phyloP scores from a whole-genome alignment of 1,284 basidiomycete genomes.

The Boletus sp. region DNA sequence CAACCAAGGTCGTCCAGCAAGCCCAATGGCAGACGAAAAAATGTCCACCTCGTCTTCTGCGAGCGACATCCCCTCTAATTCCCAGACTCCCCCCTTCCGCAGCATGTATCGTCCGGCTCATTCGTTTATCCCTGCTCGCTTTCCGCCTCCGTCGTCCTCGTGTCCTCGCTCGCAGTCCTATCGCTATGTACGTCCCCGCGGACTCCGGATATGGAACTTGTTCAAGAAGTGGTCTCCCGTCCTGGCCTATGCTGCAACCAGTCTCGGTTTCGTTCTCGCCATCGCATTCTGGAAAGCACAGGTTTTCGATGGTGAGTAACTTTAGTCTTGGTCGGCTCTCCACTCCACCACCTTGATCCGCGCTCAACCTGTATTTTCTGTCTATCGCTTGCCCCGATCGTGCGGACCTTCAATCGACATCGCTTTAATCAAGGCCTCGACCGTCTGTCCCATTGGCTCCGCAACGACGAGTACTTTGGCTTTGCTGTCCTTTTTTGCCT shows the following conservation, averaged over 20 bases:
- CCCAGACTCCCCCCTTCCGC: constrained; percentile 14
- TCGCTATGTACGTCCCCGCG: constrained; percentile 46
- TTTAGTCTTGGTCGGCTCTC: constrained; percentile 1
- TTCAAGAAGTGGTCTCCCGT: constrained; percentile 71
- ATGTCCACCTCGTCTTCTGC: neutral
- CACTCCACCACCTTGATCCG: neutral
- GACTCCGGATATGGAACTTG: constrained; percentile 51
- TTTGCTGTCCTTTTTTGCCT: constrained; percentile 70
- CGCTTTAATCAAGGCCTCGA: constrained; percentile 53
- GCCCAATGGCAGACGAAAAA: constrained; percentile 23
- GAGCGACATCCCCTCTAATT: constrained; percentile 17
- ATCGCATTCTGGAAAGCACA: constrained; percentile 71
- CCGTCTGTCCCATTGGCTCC: constrained; percentile 67
- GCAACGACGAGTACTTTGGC: constrained; percentile 61
- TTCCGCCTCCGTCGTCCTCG: constrained; percentile 19
- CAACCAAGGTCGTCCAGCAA: neutral
- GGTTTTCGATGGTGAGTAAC: constrained; percentile 61
- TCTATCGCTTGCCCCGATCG: neutral
- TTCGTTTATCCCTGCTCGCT: constrained; percentile 19
- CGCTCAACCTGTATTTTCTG: constrained; percentile 7
- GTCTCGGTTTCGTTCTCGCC: constrained; percentile 62
- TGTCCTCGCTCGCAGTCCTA: constrained; percentile 30
- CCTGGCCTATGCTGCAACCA: constrained; percentile 64
- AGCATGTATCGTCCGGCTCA: constrained; percentile 17
- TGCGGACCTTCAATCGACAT: neutral